These are phyloP conservation scores for Coniochaeta sp. DNA, from an alignment of 2,329 filamentous ascomycete species.

Conservation along the genomic window DNA sequence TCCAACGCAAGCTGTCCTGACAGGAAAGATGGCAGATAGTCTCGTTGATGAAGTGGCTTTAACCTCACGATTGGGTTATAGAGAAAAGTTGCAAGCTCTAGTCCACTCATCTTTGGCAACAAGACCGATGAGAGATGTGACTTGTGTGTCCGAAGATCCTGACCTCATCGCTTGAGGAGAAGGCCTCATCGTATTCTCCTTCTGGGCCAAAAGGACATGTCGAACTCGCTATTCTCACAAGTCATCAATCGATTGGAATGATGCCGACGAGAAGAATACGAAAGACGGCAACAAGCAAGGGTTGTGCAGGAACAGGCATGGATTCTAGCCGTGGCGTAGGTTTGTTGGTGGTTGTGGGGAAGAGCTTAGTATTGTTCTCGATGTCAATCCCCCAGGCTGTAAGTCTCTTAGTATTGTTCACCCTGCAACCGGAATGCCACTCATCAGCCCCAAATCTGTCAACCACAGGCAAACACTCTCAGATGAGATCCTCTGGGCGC, in stretches of 20 bases:
- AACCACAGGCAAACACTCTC: not conserved
- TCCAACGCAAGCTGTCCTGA: not conserved
- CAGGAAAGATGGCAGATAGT: not conserved
- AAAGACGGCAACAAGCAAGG: not conserved
- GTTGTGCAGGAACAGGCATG: slow-evolving; percentile 5
- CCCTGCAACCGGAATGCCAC: not conserved
- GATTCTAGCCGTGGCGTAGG: not conserved
- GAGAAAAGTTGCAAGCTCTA: no score
- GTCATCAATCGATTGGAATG: not conserved
- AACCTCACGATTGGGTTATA: not conserved
- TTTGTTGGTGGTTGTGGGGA: not conserved
- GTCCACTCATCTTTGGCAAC: not conserved
- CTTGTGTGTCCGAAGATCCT: not conserved
- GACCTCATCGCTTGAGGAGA: slow-evolving; percentile 1
- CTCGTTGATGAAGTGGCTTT: not conserved
- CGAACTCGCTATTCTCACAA: not conserved
- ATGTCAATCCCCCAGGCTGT: not conserved
- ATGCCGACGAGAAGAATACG: not conserved
- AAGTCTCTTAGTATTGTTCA: slow-evolving; percentile 11
- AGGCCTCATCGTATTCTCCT: not conserved
- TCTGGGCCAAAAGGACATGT: not conserved
- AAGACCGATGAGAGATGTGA: not conserved
- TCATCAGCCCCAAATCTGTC: not conserved
- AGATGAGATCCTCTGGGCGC: not conserved
- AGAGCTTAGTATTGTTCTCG: slow-evolving; percentile 10